Conservation (phyloP, 2,329 filamentous ascomycete genomes). For the Stagonosporopsis vannaccii region DNA sequence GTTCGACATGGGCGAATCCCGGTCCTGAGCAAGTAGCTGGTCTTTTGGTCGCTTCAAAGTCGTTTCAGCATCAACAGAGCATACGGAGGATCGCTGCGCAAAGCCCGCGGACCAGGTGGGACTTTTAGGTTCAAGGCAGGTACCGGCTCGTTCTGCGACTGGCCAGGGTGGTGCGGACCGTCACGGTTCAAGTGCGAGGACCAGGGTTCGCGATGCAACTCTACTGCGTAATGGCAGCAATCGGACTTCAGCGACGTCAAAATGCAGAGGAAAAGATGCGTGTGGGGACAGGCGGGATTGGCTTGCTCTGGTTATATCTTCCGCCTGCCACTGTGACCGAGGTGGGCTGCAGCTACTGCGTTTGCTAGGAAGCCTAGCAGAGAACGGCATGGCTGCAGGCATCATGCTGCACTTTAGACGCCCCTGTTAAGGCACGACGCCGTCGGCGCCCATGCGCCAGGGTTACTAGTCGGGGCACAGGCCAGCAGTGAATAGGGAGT, state of each 20-base stretch:
- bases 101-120: conserved; percentile 34
- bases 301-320: conserved; percentile 27
- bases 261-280: conserved; percentile 18
- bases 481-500: conserved; percentile 29
- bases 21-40: conserved; percentile 38
- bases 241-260: conserved; percentile 17
- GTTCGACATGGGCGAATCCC: conserved; percentile 47
- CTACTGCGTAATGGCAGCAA: conserved; percentile 20
- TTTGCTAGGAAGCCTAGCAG: conserved; percentile 28
- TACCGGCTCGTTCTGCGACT: conserved; percentile 34
- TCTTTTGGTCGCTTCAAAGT: conserved; percentile 49
- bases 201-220: conserved; percentile 24
- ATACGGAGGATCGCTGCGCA: conserved; percentile 33
- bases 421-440: conserved; percentile 27
- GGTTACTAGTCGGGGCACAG: conserved; percentile 21
- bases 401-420: conserved; percentile 28
- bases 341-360: conserved; percentile 25
- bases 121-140: conserved; percentile 37
- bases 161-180: conserved; percentile 31
- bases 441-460: conserved; percentile 26
- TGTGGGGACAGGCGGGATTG: conserved; percentile 19
- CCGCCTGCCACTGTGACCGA: conserved; percentile 14
- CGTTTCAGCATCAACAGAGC: conserved; percentile 50
- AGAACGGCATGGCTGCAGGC: conserved; percentile 27
- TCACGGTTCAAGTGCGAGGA: conserved; percentile 31